These are phyloP conservation scores for Pezicula rhizophila DNA, from an alignment of 2,329 filamentous ascomycete genomes.

Conservation along the genomic window DNA sequence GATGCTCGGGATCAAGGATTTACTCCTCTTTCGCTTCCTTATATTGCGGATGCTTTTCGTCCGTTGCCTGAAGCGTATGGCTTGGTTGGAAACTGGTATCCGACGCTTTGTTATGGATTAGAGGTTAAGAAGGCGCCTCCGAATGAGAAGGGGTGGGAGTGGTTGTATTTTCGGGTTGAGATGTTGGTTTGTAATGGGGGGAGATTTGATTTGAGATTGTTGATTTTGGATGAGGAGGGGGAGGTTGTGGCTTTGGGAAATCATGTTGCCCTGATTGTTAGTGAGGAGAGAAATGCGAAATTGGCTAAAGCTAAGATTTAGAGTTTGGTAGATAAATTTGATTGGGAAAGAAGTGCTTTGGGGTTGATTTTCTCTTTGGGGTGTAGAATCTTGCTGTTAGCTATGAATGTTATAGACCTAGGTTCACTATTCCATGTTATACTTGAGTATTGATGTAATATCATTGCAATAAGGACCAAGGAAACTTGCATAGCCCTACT, in stretches of 20 bases:
- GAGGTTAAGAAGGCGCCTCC: background rate
- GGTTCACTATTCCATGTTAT: too few relatives aligned
- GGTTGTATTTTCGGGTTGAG: background rate
- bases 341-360: too few relatives aligned
- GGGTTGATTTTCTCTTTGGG: too few relatives aligned
- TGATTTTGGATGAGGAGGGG: background rate
- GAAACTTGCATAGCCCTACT: too few relatives aligned
- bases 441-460: too few relatives aligned
- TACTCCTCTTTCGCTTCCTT: background rate
- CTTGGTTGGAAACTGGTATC: background rate
- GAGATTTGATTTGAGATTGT: background rate
- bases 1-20: background rate
- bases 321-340: too few relatives aligned
- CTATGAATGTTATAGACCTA: too few relatives aligned
- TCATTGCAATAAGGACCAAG: too few relatives aligned
- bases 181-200: background rate
- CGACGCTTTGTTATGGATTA: background rate
- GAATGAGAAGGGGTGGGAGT: background rate
- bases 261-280: background rate
- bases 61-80: background rate
- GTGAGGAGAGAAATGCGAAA: background rate
- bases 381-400: too few relatives aligned
- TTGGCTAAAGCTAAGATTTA: background rate
- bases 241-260: background rate
- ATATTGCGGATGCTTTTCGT: background rate